Conservation (phyloP, 1,284 basidiomycete genomes). For the Pisolithus thermaeus region DNA sequence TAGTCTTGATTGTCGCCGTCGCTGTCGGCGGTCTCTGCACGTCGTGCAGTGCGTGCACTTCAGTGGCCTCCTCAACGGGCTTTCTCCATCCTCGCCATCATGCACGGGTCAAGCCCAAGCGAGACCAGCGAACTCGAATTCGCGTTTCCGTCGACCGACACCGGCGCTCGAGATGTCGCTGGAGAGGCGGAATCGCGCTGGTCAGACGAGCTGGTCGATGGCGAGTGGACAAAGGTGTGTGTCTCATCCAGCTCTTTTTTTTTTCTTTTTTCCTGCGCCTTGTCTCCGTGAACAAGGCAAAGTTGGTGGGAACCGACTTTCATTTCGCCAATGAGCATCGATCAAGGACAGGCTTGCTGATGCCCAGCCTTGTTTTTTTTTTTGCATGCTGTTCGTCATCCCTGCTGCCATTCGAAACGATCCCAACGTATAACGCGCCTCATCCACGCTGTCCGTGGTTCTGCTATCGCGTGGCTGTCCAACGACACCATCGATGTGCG, state of each 20-base stretch:
- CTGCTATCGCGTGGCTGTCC: slow-evolving; percentile 11
- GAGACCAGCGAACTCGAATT: slow-evolving; percentile 6
- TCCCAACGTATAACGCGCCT: slow-evolving; percentile 2
- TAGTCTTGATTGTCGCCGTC: background rate
- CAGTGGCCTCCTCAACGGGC: background rate
- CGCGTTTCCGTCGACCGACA: slow-evolving; percentile 5
- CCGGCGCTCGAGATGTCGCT: background rate
- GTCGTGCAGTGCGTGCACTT: background rate
- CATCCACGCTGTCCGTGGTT: background rate
- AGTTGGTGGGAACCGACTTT: background rate
- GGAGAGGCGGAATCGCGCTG: background rate
- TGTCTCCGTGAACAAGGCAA: slow-evolving; percentile 13
- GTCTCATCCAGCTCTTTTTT: background rate
- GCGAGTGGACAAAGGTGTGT: slow-evolving; percentile 20
- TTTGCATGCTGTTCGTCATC: slow-evolving; percentile 8
- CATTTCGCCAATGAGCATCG: slow-evolving; percentile 2
- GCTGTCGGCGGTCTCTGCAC: background rate
- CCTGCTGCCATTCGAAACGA: background rate
- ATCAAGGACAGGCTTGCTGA: background rate
- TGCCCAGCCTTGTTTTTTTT: background rate
- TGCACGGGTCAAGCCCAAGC: slow-evolving; percentile 1
- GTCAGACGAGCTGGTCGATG: slow-evolving; percentile 16
- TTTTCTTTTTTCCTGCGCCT: background rate
- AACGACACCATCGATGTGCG: background rate
- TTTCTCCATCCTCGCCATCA: background rate